Base-by-base conservation (phyloP, 2,329 filamentous ascomycete genomes). In the Penicillium aurantiogriseum region DNA sequence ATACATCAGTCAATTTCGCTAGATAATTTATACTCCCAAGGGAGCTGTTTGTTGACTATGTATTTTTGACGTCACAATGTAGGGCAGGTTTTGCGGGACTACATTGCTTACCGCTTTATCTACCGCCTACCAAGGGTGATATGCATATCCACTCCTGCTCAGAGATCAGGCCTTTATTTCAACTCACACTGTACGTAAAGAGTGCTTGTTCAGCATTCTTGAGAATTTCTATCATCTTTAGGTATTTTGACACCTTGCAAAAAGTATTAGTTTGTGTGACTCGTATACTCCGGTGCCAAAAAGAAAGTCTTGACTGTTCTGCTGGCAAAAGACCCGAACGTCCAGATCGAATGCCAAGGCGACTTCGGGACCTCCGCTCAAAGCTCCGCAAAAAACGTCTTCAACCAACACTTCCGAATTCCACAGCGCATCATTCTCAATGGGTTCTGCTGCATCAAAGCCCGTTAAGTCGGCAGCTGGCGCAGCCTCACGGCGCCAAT, bases 391-490 rank as follows among this genome's bases (percentile, higher is more conserved):
- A 58, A 56, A 65, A 64, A 35, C 45, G 29, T 11, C 33, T 44
- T 45, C 42, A 31, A 44, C 39, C 31, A 42, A 42, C 50, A 36
- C 17, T 39, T 21, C 35, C 17, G 31, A 27, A 33, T n/a, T 50
- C 35, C 21, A 51, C n/a, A 50, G 13, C 25, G 35, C 23, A 53
- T n/a, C 42, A 38, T 27, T 53, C 36, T 25, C 45, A 52, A 86
- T 86, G 84, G 84, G 84, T n/a, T 78, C 81, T 2, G 80, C 81
- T n/a, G 75, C 79, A 42, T 86, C 84, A 7, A 86, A 86, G 74
- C 79, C 79, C 38, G 78, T 76, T 10, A 76, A 77, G 44, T 71
- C 74, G 15, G 79, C 81, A 55, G 81, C 80, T 8, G 77, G 79
- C 40, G 74, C 79, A 35, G 78, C 78, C 55, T 74, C 79, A n/a